Base-by-base conservation (phyloP, 352 stramenopile species). In the Pythium chondricola region DNA sequence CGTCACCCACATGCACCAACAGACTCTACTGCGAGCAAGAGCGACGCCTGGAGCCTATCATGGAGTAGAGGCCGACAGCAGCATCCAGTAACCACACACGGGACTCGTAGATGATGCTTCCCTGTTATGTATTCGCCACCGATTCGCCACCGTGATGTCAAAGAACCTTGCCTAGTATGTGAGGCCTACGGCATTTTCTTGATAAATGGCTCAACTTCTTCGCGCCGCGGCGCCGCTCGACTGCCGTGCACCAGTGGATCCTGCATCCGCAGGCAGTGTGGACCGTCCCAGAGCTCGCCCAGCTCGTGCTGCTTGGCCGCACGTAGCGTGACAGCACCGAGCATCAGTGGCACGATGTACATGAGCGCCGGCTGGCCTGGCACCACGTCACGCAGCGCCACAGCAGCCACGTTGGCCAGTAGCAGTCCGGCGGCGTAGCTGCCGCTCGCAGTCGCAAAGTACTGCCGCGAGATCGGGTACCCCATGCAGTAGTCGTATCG, bases 301-400 rank as follows among this genome's bases (percentile, higher is more conserved):
- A 96, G 56, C 16, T 84, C 70, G 0, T 70, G 65, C 2, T 85
- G 83, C 22, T 41, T 52, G 17, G 69, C 66, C 2, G 75, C 75
- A 13, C 91, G 44, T 18, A 68, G 58, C 0, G 71, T 16, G 24
- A 97, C 75, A 6, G 77, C 65, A 3, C 72, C 50, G 7, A 97
- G 60, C 59, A 88, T 96, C 26, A 75, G 71, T 14, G 90, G 90
- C 1, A 98, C 95, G 21, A 98, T 74, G 67, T 98, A 98, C 69
- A 98, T 85, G 8, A 98, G 70, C 21, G 95, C 95, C 8, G 93
- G 95, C 55, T 98, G 94, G 8, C 95, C 93, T 5, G 66, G 58
- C 9, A 88, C 63, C 43, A 97, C 79, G 33, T 82, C 44, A 59
- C 95, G 93, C 1, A 97, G 49, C 38, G 94, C 84, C 26, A 98